Evolutionary conservation across 108 stramenopile species (phyloP).

Genomic region (Nitzschia inconspicua): DNA sequence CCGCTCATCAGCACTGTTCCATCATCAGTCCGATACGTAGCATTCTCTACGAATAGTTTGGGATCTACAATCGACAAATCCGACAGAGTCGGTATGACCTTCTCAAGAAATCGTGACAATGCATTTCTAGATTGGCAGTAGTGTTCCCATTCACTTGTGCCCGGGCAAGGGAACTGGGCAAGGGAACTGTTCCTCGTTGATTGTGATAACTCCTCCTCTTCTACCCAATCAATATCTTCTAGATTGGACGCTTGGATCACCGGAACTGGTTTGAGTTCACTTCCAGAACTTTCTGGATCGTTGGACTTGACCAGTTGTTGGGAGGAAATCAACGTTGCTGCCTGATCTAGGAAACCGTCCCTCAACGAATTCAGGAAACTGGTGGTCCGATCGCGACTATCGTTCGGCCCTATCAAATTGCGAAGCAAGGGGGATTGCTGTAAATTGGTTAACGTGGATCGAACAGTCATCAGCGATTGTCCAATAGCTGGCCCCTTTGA

Average conservation of each 20-base stretch:
- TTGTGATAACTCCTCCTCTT: neutral
- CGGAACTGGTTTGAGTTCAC: too few relatives aligned
- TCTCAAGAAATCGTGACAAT: neutral
- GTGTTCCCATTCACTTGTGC: slow-evolving; percentile 14
- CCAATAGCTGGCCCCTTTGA: slow-evolving; percentile 23
- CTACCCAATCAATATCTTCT: too few relatives aligned
- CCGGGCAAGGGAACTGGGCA: slow-evolving; percentile 14
- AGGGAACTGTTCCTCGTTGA: neutral
- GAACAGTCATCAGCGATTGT: slow-evolving; percentile 14
- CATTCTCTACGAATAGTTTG: slow-evolving; percentile 15
- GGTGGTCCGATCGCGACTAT: neutral
- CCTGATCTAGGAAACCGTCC: slow-evolving; percentile 26
- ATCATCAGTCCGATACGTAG: slow-evolving; percentile 1
- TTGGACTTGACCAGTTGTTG: too few relatives aligned
- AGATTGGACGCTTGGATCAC: too few relatives aligned
- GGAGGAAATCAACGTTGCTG: slow-evolving; percentile 4
- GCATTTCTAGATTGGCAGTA: slow-evolving; percentile 1
- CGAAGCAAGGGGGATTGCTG: slow-evolving; percentile 17
- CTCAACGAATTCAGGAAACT: slow-evolving; percentile 3
- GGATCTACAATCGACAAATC: neutral
- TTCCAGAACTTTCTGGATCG: too few relatives aligned
- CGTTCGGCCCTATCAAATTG: neutral
- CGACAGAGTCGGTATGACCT: slow-evolving; percentile 22
- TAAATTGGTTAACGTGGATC: slow-evolving; percentile 11
- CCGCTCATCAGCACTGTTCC: slow-evolving; percentile 14